Percentiles rank a stretch among this genome's conserved stretches.
Conservation (phyloP, 257 asterid species). For the Scutellaria barbata region DNA sequence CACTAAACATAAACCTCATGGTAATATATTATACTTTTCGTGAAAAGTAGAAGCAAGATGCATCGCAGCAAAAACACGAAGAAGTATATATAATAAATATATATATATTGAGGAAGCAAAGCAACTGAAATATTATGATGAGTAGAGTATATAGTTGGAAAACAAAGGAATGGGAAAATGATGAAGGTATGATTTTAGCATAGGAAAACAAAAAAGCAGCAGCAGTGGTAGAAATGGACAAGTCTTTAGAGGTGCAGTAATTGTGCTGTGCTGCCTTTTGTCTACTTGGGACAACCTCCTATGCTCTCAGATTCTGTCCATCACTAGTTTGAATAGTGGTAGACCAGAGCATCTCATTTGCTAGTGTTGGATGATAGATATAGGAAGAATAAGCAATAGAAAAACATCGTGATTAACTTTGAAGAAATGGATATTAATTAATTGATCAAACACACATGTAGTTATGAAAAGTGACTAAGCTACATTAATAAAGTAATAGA, state of each 20-base stretch:
- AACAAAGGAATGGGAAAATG: conserved; percentile 11
- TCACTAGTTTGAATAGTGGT: no score
- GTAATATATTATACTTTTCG: no score
- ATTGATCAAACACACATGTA: no score
- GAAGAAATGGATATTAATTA: no score
- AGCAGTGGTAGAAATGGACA: conserved; percentile 33
- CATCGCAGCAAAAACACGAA: neutral
- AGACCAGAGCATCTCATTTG: no score
- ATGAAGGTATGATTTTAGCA: neutral
- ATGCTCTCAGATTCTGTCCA: conserved; percentile 31
- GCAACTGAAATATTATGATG: neutral
- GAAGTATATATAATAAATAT: neutral
- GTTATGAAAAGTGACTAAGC: no score
- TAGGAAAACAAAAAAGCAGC: conserved; percentile 2
- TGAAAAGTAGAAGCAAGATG: neutral
- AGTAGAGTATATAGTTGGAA: neutral
- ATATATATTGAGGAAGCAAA: neutral
- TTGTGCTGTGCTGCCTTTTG: conserved; percentile 26
- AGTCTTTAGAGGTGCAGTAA: conserved; percentile 24
- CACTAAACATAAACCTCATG: neutral
- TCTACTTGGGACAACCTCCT: conserved; percentile 18
- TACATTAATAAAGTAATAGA: no score
- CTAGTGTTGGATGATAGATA: no score
- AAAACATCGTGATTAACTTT: no score
- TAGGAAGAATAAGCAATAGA: no score